These are phyloP conservation scores for Alternaria arbusti DNA, from an alignment of 2,329 filamentous ascomycete species.

Conservation along the genomic window DNA sequence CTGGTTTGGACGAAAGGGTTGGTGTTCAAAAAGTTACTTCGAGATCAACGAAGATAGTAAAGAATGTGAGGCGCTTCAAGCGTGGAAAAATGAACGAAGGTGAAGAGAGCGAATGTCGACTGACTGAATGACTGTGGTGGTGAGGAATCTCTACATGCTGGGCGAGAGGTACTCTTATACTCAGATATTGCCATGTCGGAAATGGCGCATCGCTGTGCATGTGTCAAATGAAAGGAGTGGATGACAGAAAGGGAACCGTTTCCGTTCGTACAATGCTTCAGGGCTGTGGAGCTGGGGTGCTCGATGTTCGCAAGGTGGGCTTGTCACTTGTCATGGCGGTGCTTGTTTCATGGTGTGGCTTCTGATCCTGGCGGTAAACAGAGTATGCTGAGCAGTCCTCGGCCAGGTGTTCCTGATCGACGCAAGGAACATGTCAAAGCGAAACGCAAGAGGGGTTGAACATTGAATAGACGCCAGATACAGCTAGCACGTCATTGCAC, in stretches of 20 bases:
- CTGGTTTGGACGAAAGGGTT: slow-evolving; percentile 9
- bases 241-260: slow-evolving; percentile 13
- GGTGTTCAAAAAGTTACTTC: slow-evolving; percentile 25
- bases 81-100: slow-evolving; percentile 34
- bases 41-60: slow-evolving; percentile 35
- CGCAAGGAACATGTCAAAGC: slow-evolving; percentile 20
- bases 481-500: not conserved
- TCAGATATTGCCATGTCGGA: slow-evolving; percentile 6
- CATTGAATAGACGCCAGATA: not conserved
- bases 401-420: slow-evolving; percentile 21
- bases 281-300: slow-evolving; percentile 7
- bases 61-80: slow-evolving; percentile 37
- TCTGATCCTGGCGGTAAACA: slow-evolving; percentile 9
- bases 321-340: slow-evolving; percentile 5
- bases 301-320: slow-evolving; percentile 4
- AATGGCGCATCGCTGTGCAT: slow-evolving; percentile 9
- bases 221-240: slow-evolving; percentile 14
- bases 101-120: slow-evolving; percentile 15
- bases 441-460: slow-evolving; percentile 20
- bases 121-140: slow-evolving; percentile 11
- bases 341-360: slow-evolving; percentile 19
- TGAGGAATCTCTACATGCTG: not conserved
- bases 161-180: slow-evolving; percentile 21
- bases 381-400: not conserved
- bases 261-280: slow-evolving; percentile 19